A percentile compares a stretch with the other conserved stretches of the same genome.
phyloP scores from a whole-genome alignment of 2,329 filamentous ascomycete genomes.

The Fusarium tuaranense region DNA sequence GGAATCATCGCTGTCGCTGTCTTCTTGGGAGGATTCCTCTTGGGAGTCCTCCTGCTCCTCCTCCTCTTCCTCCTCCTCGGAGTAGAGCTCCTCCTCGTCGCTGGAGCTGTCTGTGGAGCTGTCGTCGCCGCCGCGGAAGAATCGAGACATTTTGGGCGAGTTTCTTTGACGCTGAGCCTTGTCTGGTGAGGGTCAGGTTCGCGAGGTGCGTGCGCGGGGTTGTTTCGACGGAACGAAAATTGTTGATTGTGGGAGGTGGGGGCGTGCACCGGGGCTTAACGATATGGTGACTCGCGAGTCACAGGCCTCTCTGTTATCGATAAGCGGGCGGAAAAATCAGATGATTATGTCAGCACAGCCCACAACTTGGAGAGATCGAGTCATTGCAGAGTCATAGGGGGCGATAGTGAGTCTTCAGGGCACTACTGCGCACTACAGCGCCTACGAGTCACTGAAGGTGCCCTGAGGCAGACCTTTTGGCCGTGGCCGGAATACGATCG shows the following conservation, averaged over 20 bases:
- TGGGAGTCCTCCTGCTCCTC: constrained; percentile 61
- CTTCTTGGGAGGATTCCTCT: constrained; percentile 58
- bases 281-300: constrained; percentile 43
- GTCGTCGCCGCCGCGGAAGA: constrained; percentile 91
- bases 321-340: constrained; percentile 22
- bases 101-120: constrained; percentile 97
- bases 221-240: constrained; percentile 52
- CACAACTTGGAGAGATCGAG: constrained; percentile 18
- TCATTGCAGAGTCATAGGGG: not conserved
- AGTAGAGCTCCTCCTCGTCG: constrained; percentile 96
- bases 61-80: constrained; percentile 58
- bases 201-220: constrained; percentile 52
- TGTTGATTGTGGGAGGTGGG: constrained; percentile 56
- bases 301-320: constrained; percentile 24
- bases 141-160: constrained; percentile 84
- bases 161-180: constrained; percentile 44
- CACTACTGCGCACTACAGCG: not conserved
- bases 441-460: not conserved
- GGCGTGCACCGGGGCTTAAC: constrained; percentile 55
- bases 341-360: constrained; percentile 24
- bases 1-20: constrained; percentile 57
- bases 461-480: not conserved
- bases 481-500: constrained; percentile 12
- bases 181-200: constrained; percentile 48
- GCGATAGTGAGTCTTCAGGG: not conserved